Percentiles rank a stretch among this genome's conserved stretches.
Evolutionary conservation across 129 eudicot species (phyloP).

Genomic region (Ambrosia artemisiifolia): DNA sequence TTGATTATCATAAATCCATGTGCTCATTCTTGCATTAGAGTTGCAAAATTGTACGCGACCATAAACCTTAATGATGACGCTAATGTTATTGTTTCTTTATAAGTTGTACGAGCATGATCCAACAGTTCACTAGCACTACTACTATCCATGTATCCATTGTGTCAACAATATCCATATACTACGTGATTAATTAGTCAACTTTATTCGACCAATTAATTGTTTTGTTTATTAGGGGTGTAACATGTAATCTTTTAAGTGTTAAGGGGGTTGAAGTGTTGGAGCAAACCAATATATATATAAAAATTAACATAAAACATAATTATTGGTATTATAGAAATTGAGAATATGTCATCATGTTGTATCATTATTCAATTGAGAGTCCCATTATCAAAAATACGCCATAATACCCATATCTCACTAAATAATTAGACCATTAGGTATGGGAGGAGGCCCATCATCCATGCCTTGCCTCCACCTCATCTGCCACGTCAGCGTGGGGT

Average conservation of each 20-base stretch:
- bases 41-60: no score
- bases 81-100: background rate
- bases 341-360: constrained; percentile 28
- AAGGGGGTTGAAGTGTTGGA: constrained; percentile 15
- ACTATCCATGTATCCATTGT: background rate
- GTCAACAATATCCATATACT: background rate
- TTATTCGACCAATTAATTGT: background rate
- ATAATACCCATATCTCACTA: constrained; percentile 18
- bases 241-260: background rate
- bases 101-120: no score
- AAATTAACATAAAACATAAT: constrained; percentile 14
- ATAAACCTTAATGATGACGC: no score
- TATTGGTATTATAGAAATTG: constrained; percentile 25
- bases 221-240: background rate
- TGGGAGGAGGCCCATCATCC: no score
- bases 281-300: background rate
- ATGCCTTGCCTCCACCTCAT: no score
- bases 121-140: no score
- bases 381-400: constrained; percentile 24
- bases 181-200: background rate
- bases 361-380: constrained; percentile 30
- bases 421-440: no score
- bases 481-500: no score
- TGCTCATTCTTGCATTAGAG: no score
- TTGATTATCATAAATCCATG: no score